Evolutionary conservation across 164 flowering plant species (phyloP), one percentile per base, ranked within the genome.

Genomic region (Buxus sempervirens): DNA sequence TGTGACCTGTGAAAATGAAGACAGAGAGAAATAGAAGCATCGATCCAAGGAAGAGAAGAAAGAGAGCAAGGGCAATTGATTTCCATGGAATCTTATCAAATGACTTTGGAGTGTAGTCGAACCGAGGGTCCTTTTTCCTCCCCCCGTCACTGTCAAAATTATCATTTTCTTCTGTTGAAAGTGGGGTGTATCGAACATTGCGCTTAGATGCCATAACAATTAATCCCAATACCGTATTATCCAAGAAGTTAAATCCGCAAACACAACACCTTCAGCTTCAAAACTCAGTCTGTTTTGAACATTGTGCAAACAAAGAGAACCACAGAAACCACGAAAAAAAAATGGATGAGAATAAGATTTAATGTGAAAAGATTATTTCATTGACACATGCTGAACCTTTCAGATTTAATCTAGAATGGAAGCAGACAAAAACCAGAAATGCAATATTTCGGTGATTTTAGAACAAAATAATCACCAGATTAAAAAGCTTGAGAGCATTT

Each of bases 1-100:
- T 94, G 79, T 94, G 98, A 45, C 98, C 98, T 5, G 95, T 75
- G 53, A 85, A 83, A 74, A 94, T 83, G 78, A 91, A 91, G 68
- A 83, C 62, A 0, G 96, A 79, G 49, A 91, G 87, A 49, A 87
- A 85, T 41, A 91, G 86, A 75, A 91, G 96, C 51, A 73, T 0
- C 0, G 70, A 82, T 25, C 97, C 98, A 5, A 93, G 87, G 32
- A 54, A 70, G 36, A 94, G 86, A 54, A 94, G 75, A 73, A 91
- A 91, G 45, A 94, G 77, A 1, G 96, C 98, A 27, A 94, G 89
- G n/a, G 62, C 74, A 69, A 94, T 87, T 60, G 97, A 94, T 66
- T 81, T 91, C 93, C 97, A 90, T 9, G 96, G 98, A 67, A 91
- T 62, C 74, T 64, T 81, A 72, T 94, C 90, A 26, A 82, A 81